Percentiles rank a stretch among this genome's conserved stretches.
Evolutionary conservation across 768 basidiomycete species (phyloP).

Genomic region (Epithele typhae): DNA sequence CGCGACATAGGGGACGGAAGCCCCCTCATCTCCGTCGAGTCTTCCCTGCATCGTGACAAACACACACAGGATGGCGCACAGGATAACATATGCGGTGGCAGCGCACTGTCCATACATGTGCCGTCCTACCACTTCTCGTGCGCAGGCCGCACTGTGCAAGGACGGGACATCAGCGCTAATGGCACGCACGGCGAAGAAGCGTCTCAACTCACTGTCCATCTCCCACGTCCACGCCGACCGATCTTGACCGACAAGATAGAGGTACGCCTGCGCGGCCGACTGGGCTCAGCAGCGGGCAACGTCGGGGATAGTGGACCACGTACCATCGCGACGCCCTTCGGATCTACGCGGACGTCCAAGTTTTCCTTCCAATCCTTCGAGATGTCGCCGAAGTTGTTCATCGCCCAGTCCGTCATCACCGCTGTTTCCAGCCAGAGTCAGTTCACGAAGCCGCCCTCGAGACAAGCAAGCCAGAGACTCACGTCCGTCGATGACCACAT

Average conservation of each 20-base stretch:
- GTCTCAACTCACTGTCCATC: slow-evolving; percentile 55
- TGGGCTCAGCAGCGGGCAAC: not conserved
- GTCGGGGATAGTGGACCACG: slow-evolving; percentile 11
- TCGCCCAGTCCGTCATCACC: slow-evolving; percentile 38
- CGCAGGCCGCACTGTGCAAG: slow-evolving; percentile 42
- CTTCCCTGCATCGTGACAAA: no score
- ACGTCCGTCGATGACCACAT: slow-evolving; percentile 73
- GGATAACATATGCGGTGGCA: no score
- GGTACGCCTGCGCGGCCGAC: slow-evolving; percentile 46
- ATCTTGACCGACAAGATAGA: slow-evolving; percentile 65
- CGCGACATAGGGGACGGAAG: no score
- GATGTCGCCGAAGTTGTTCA: slow-evolving; percentile 10
- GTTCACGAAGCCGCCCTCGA: not conserved
- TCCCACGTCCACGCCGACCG: slow-evolving; percentile 78
- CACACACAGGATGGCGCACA: no score
- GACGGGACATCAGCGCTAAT: not conserved
- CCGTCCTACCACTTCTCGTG: slow-evolving; percentile 54
- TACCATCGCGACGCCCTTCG: slow-evolving; percentile 69
- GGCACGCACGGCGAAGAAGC: no score
- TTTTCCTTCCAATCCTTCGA: slow-evolving; percentile 39
- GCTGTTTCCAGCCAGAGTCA: slow-evolving; percentile 9
- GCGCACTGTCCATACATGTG: no score
- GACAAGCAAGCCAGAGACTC: slow-evolving; percentile 9
- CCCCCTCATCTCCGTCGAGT: no score
- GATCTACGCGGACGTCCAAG: slow-evolving; percentile 45